Evolutionary conservation across 352 stramenopile species (phyloP).

Genomic region (Phytophthora hibernalis): DNA sequence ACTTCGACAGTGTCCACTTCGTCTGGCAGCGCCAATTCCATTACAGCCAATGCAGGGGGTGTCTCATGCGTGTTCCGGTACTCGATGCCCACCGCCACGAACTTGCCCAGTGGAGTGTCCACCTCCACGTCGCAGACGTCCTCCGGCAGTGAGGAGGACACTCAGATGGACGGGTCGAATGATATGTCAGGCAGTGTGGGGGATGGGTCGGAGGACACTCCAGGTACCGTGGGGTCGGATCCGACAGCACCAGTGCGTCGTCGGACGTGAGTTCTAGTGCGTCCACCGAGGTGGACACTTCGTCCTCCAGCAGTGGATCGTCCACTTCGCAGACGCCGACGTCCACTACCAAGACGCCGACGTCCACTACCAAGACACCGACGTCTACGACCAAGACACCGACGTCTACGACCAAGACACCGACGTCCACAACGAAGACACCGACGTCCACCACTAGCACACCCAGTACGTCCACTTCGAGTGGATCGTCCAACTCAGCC

Average conservation of each 20-base stretch:
- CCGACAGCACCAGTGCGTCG: slow-evolving; percentile 17
- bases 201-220: slow-evolving; percentile 23
- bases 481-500: slow-evolving; percentile 32
- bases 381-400: slow-evolving; percentile 33
- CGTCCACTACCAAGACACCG: slow-evolving; percentile 35
- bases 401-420: slow-evolving; percentile 31
- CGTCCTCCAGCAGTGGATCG: slow-evolving; percentile 16
- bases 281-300: slow-evolving; percentile 9
- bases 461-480: slow-evolving; percentile 30
- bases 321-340: slow-evolving; percentile 11
- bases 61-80: slow-evolving; percentile 66
- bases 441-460: slow-evolving; percentile 19
- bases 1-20: slow-evolving; percentile 33
- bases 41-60: slow-evolving; percentile 19
- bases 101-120: slow-evolving; percentile 44
- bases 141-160: slow-evolving; percentile 29
- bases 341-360: slow-evolving; percentile 27
- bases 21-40: slow-evolving; percentile 41
- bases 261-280: background rate
- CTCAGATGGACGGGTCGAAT: slow-evolving; percentile 6
- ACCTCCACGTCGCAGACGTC: slow-evolving; percentile 24
- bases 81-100: slow-evolving; percentile 59
- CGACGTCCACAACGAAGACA: slow-evolving; percentile 31
- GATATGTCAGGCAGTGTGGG: slow-evolving; percentile 30
- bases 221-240: slow-evolving; percentile 21